Evolutionary conservation across 345 rosid species (phyloP).

Genomic region (Bruguiera sexangula): DNA sequence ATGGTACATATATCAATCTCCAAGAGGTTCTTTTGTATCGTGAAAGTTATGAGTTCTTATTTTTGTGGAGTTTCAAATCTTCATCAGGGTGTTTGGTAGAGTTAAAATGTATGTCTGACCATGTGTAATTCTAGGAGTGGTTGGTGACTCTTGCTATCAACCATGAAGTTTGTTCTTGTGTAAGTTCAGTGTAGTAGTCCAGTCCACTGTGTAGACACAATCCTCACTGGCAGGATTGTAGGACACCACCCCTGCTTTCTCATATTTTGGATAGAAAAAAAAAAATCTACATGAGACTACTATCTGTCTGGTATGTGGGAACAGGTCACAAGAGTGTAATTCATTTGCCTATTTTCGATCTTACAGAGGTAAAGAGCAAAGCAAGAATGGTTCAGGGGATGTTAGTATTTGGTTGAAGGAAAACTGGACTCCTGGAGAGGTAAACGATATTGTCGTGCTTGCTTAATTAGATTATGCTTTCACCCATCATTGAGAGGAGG

Average conservation of each 20-base stretch:
- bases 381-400: slow-evolving; percentile 40
- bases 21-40: too few relatives aligned
- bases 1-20: not conserved
- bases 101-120: too few relatives aligned
- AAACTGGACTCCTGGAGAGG: slow-evolving; percentile 86
- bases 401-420: slow-evolving; percentile 67
- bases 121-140: too few relatives aligned
- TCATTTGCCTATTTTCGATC: slow-evolving; percentile 1
- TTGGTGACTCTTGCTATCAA: too few relatives aligned
- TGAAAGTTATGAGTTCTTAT: not conserved
- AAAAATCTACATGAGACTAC: not conserved
- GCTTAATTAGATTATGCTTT: slow-evolving; percentile 9
- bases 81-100: too few relatives aligned
- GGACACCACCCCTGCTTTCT: too few relatives aligned
- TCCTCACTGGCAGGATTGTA: too few relatives aligned
- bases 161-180: too few relatives aligned
- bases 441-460: slow-evolving; percentile 16
- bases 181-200: too few relatives aligned
- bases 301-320: not conserved
- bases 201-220: not conserved
- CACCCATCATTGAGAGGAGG: too few relatives aligned
- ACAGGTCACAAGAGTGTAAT: not conserved
- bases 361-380: slow-evolving; percentile 42
- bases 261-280: too few relatives aligned
- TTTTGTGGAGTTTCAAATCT: too few relatives aligned